Conservation (phyloP, 2,329 filamentous ascomycete species). For the Zymoseptoria crescenta region DNA sequence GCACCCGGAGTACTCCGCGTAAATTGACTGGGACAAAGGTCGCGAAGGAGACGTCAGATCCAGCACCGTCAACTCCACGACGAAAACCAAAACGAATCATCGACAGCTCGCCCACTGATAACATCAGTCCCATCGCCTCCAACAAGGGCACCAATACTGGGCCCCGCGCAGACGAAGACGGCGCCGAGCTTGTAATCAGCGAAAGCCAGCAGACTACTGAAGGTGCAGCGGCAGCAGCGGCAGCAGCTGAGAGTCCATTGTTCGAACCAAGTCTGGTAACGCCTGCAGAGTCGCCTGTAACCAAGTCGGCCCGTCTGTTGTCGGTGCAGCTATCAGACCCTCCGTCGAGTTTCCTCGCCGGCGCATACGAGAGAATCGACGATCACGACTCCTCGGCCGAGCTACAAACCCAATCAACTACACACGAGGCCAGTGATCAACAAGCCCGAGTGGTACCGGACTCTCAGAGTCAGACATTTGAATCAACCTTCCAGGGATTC, state of each 20-base stretch:
- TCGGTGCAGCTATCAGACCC: slow-evolving; percentile 18
- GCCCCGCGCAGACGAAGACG: background rate
- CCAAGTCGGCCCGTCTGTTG: background rate
- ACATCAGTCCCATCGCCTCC: background rate
- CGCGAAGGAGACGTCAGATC: background rate
- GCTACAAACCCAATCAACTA: slow-evolving; percentile 5
- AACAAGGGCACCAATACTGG: background rate
- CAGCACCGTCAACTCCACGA: background rate
- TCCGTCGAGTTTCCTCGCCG: slow-evolving; percentile 22
- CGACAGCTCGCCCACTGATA: slow-evolving; percentile 16
- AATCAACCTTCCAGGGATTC: slow-evolving; percentile 9
- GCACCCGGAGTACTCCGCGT: background rate
- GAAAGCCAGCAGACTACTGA: slow-evolving; percentile 15
- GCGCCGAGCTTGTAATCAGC: slow-evolving; percentile 18
- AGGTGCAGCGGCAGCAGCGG: background rate
- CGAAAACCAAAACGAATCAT: slow-evolving; percentile 9
- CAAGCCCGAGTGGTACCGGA: slow-evolving; percentile 15
- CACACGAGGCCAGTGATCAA: slow-evolving; percentile 10
- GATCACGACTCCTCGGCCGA: background rate
- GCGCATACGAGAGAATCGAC: slow-evolving; percentile 15
- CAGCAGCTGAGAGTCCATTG: background rate
- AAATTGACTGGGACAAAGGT: background rate
- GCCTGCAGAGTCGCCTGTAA: background rate
- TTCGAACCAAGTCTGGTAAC: background rate
- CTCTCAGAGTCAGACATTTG: slow-evolving; percentile 14